Conservation (phyloP, 176 grass and related monocot species). For the Coix lacrymajobi region DNA sequence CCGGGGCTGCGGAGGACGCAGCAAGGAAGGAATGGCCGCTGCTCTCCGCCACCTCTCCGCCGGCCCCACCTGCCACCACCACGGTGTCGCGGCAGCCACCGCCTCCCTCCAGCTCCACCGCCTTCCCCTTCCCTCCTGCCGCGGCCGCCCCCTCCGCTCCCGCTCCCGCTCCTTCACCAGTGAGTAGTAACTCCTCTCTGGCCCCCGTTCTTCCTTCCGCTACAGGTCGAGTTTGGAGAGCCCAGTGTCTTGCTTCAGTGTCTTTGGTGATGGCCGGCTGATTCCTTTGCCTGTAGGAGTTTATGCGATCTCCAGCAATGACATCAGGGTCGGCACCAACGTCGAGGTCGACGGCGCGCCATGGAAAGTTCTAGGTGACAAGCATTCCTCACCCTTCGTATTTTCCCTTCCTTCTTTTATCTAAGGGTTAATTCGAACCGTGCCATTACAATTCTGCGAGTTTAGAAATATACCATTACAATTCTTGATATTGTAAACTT, state of each 20-base stretch:
- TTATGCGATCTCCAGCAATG: conserved; percentile 83
- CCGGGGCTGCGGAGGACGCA: background rate
- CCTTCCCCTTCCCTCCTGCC: background rate
- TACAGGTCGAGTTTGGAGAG: background rate
- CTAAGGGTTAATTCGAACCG: background rate
- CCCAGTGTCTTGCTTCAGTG: background rate
- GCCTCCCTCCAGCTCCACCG: conserved; percentile 4
- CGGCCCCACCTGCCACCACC: conserved; percentile 13
- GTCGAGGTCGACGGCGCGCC: conserved; percentile 85
- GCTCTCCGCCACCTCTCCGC: conserved; percentile 48
- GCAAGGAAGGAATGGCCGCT: conserved; percentile 31
- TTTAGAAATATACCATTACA: too few relatives aligned
- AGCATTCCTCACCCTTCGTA: background rate
- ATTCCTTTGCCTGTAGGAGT: conserved; percentile 43
- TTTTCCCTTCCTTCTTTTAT: background rate
- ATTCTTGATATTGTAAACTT: too few relatives aligned
- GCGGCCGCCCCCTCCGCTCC: conserved; percentile 8
- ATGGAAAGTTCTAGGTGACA: conserved; percentile 71
- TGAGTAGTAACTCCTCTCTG: background rate
- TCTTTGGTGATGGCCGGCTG: background rate
- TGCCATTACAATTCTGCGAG: too few relatives aligned
- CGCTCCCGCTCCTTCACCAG: conserved; percentile 29
- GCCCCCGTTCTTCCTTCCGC: background rate
- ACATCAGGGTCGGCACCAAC: conserved; percentile 83
- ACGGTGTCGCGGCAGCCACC: background rate